Percentiles rank a stretch among this genome's conserved stretches.
These are phyloP conservation scores for Colletotrichum sojae DNA, from an alignment of 2,329 filamentous ascomycete species.

Conservation along the genomic window DNA sequence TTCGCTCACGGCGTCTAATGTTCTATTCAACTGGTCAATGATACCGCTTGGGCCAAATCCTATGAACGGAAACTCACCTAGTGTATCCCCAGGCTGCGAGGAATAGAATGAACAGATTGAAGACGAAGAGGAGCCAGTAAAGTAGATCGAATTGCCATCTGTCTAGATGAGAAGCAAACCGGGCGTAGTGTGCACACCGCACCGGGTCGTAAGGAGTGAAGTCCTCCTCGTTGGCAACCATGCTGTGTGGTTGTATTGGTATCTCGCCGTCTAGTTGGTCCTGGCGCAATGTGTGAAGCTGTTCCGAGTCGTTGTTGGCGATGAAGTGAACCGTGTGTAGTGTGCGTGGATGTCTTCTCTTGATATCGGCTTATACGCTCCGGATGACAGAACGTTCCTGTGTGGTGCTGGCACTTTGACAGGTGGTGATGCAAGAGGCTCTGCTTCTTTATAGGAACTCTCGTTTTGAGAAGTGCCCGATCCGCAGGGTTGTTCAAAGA, in stretches of 20 bases:
- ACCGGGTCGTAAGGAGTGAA: conserved; percentile 37
- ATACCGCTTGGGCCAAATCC: neutral
- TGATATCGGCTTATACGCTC: conserved; percentile 24
- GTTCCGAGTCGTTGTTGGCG: neutral
- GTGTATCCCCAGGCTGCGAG: conserved; percentile 58
- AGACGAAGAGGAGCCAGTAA: conserved; percentile 62
- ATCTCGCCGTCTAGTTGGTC: neutral
- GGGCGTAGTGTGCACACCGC: conserved; percentile 57
- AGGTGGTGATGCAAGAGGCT: conserved; percentile 35
- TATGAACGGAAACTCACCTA: conserved; percentile 48
- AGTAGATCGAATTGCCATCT: conserved; percentile 60
- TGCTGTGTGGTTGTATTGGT: conserved; percentile 4
- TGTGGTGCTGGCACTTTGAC: conserved; percentile 8
- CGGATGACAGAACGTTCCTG: conserved; percentile 28
- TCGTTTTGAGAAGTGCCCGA: conserved; percentile 30
- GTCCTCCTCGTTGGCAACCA: conserved; percentile 33
- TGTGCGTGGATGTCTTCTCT: conserved; percentile 1
- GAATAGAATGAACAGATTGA: conserved; percentile 61
- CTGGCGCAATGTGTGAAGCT: neutral
- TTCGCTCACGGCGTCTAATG: conserved; percentile 54
- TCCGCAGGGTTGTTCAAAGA: conserved; percentile 29
- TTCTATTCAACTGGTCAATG: conserved; percentile 41
- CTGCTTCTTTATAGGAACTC: conserved; percentile 39
- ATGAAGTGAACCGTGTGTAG: neutral
- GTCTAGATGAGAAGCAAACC: conserved; percentile 59